These are phyloP conservation scores for Gliomastix tumulicola DNA, from an alignment of 2,329 filamentous ascomycete genomes.

Conservation along the genomic window DNA sequence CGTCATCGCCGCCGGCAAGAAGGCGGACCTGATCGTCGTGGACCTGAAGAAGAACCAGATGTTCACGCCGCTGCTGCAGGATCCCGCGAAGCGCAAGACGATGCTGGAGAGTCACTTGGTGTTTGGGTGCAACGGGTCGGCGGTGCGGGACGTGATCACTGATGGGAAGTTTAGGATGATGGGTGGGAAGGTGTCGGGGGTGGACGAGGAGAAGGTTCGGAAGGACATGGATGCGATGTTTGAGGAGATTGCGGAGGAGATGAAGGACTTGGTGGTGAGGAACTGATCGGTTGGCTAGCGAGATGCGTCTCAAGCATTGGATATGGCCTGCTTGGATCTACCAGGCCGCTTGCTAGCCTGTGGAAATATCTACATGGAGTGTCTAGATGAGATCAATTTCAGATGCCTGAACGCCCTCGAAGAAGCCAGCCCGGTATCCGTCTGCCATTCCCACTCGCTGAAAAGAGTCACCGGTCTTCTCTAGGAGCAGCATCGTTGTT, in stretches of 20 bases:
- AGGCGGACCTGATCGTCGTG: constrained; percentile 6
- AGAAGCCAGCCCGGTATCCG: not conserved
- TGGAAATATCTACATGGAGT: no score
- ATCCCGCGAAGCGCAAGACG: constrained; percentile 2
- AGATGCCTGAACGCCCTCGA: not conserved
- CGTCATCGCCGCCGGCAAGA: constrained; percentile 3
- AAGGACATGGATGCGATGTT: not conserved
- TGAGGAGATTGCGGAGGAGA: not conserved
- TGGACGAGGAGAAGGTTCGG: not conserved
- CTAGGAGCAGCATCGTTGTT: not conserved
- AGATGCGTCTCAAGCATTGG: no score
- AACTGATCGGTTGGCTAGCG: no score
- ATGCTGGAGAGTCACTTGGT: constrained; percentile 3
- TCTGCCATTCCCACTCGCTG: not conserved
- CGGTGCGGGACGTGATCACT: not conserved
- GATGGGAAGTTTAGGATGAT: not conserved
- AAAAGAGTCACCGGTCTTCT: not conserved
- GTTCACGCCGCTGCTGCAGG: constrained; percentile 7
- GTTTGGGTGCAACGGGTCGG: constrained; percentile 2
- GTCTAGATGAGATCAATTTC: not conserved
- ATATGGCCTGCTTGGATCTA: no score
- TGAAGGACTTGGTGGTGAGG: no score
- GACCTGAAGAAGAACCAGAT: constrained; percentile 7
- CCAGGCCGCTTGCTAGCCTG: no score
- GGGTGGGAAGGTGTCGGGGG: not conserved